These are phyloP conservation scores for Acaromyces ingoldii DNA, from an alignment of 1,284 basidiomycete species.

Conservation along the genomic window DNA sequence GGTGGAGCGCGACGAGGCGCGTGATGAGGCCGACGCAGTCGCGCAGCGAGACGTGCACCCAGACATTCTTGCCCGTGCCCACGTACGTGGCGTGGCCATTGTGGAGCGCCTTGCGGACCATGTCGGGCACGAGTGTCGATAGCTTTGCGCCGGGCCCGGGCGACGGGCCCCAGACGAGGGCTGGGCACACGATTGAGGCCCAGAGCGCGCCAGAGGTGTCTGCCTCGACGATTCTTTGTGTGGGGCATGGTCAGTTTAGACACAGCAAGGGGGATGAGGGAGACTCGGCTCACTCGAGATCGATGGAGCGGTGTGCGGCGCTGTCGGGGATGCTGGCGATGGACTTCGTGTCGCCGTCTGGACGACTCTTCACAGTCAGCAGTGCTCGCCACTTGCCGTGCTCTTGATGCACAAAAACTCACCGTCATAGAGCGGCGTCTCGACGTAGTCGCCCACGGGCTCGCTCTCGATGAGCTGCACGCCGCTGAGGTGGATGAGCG, in stretches of 20 bases:
- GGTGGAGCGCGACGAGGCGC: not conserved
- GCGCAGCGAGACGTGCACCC: constrained; percentile 10
- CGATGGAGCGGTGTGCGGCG: constrained; percentile 15
- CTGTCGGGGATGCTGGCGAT: constrained; percentile 11
- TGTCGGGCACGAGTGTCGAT: constrained; percentile 5
- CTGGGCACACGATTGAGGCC: constrained; percentile 13
- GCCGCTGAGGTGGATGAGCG: constrained; percentile 11
- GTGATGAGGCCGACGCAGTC: constrained; percentile 4
- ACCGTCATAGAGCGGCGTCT: constrained; percentile 12
- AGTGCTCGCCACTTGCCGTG: no score
- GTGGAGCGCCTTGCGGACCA: constrained; percentile 12
- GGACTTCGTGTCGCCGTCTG: not conserved
- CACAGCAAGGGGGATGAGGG: not conserved
- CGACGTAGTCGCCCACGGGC: constrained; percentile 8
- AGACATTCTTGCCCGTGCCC: constrained; percentile 12
- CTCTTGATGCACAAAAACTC: no score
- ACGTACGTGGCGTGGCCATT: constrained; percentile 10
- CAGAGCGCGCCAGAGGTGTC: constrained; percentile 2
- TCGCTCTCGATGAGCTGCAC: constrained; percentile 13
- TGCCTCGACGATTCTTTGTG: constrained; percentile 4
- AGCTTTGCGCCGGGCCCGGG: not conserved
- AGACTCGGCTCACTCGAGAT: constrained; percentile 8
- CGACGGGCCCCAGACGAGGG: constrained; percentile 13
- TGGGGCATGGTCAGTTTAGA: not conserved
- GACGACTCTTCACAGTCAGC: no score